Percentiles rank a stretch among this genome's conserved stretches.
These are phyloP conservation scores for Neonectria faginata DNA, from an alignment of 2,329 filamentous ascomycete genomes.

Conservation along the genomic window DNA sequence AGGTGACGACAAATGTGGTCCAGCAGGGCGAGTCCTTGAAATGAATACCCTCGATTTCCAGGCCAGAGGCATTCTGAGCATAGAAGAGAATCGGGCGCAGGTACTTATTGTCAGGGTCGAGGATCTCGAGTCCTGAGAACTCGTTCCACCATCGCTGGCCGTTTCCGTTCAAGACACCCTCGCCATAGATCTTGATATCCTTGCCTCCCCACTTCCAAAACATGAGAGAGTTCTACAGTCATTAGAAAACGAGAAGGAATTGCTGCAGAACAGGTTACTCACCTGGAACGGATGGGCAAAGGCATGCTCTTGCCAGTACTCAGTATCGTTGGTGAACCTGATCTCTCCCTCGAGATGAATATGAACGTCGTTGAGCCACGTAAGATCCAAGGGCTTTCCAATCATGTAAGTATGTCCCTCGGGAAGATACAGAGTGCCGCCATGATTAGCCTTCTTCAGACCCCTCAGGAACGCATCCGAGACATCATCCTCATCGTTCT, in stretches of 20 bases:
- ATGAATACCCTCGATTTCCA: constrained; percentile 41
- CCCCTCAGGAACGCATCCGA: constrained; percentile 40
- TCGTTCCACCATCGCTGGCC: constrained; percentile 45
- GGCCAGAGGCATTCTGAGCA: constrained; percentile 40
- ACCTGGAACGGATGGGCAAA: constrained; percentile 43
- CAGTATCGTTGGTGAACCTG: constrained; percentile 43
- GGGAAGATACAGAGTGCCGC: constrained; percentile 40
- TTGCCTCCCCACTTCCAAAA: constrained; percentile 43
- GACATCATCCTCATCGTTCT: constrained; percentile 37
- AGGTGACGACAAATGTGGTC: constrained; percentile 43
- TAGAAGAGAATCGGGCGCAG: constrained; percentile 43
- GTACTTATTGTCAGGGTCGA: constrained; percentile 37
- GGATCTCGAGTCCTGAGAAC: constrained; percentile 40
- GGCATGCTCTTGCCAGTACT: constrained; percentile 41
- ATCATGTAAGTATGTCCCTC: constrained; percentile 42
- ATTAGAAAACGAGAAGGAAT: background rate
- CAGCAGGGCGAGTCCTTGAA: constrained; percentile 44
- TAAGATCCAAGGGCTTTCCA: constrained; percentile 41
- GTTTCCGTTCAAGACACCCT: constrained; percentile 41
- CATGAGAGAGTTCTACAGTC: constrained; percentile 40
- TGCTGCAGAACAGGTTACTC: accelerated
- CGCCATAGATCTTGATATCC: constrained; percentile 40
- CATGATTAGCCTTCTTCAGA: constrained; percentile 39
- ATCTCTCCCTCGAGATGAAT: constrained; percentile 44
- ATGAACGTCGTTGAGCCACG: constrained; percentile 40